Percentiles rank a stretch among this genome's conserved stretches.
These are phyloP conservation scores for Geranium incanum DNA, from an alignment of 441 rosid species.

Conservation along the genomic window DNA sequence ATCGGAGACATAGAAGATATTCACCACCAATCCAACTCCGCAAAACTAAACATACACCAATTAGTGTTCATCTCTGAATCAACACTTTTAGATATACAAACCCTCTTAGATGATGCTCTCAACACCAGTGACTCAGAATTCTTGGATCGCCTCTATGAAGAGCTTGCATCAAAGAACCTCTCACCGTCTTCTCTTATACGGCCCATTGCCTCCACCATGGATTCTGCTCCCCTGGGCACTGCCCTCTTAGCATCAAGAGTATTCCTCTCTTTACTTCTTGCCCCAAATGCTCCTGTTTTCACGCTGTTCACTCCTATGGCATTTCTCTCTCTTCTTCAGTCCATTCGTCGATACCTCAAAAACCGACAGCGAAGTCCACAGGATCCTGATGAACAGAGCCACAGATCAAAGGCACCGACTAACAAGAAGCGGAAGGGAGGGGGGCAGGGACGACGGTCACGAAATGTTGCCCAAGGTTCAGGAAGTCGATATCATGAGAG, in stretches of 20 bases:
- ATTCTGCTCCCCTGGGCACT: conserved; percentile 29
- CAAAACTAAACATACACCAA: conserved; percentile 10
- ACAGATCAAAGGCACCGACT: neutral
- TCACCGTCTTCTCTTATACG: conserved; percentile 43
- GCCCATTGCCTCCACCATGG: conserved; percentile 57
- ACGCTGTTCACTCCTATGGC: conserved; percentile 71
- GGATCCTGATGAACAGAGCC: conserved; percentile 18
- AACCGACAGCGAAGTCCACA: conserved; percentile 11
- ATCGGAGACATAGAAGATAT: conserved; percentile 35
- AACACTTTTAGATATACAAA: conserved; percentile 44
- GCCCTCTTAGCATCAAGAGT: conserved; percentile 55
- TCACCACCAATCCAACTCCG: conserved; percentile 16
- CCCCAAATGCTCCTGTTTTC: conserved; percentile 62
- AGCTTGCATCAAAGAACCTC: conserved; percentile 35
- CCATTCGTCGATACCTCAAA: conserved; percentile 64
- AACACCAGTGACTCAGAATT: conserved; percentile 31
- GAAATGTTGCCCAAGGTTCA: conserved; percentile 15
- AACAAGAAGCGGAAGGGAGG: conserved; percentile 33
- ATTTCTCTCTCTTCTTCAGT: conserved; percentile 61
- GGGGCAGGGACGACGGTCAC: conserved; percentile 20
- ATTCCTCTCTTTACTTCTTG: conserved; percentile 56
- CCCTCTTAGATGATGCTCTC: conserved; percentile 33
- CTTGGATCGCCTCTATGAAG: conserved; percentile 38
- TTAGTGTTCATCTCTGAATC: conserved; percentile 26
- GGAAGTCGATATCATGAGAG: conserved; percentile 15